Conservation (phyloP, 441 rosid genomes). For the Euphorbia schlechtendalii region DNA sequence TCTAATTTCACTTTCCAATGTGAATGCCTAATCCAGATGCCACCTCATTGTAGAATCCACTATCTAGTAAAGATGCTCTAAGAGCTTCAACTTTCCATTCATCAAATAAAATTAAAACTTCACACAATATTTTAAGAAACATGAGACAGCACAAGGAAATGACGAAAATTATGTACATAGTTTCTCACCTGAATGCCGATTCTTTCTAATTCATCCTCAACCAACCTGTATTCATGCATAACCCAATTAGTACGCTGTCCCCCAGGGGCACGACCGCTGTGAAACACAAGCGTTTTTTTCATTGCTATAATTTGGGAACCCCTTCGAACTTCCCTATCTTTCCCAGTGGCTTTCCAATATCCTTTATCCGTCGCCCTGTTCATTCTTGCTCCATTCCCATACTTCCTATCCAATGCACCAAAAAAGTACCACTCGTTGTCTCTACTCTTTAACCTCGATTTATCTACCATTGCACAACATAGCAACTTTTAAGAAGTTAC, state of each 20-base stretch:
- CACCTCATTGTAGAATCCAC: too few relatives aligned
- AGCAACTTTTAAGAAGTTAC: background rate
- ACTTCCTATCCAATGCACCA: constrained; percentile 74
- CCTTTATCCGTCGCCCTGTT: constrained; percentile 76
- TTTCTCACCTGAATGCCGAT: constrained; percentile 47
- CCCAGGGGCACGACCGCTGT: constrained; percentile 84
- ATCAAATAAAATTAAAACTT: too few relatives aligned
- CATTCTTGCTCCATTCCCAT: constrained; percentile 84
- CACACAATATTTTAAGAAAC: too few relatives aligned
- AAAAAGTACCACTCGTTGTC: constrained; percentile 97
- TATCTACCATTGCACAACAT: constrained; percentile 38
- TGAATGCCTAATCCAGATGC: too few relatives aligned
- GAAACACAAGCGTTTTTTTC: constrained; percentile 91
- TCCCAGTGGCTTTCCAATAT: constrained; percentile 96
- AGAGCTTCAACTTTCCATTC: too few relatives aligned
- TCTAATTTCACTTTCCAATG: too few relatives aligned
- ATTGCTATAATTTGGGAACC: constrained; percentile 48
- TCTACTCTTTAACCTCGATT: constrained; percentile 64
- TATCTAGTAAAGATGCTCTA: too few relatives aligned
- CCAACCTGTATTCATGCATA: constrained; percentile 92
- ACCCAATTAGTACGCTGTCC: constrained; percentile 92
- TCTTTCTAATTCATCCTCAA: constrained; percentile 56
- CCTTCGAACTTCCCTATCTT: constrained; percentile 66
- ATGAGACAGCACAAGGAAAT: background rate
- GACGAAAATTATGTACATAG: constrained; percentile 8